Base-by-base conservation (phyloP, 2,329 filamentous ascomycete genomes). In the Colletotrichum sp. region DNA sequence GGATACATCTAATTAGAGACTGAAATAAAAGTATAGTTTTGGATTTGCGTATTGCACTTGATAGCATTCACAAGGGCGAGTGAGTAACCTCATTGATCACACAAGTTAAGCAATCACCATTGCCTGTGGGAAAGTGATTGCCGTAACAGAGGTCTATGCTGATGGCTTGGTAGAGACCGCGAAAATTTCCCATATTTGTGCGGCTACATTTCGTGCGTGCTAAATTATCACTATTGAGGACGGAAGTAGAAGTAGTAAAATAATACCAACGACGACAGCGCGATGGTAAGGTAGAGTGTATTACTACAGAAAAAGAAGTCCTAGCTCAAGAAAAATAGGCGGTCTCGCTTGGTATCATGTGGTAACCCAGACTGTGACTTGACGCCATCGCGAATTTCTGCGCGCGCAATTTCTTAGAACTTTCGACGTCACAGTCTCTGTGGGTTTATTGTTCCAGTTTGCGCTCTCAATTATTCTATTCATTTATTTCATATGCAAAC, bases 1-100 rank as follows among this genome's bases (percentile, higher is more conserved):
- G 26, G 87, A 91, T 71, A 87, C 86, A 79, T 80, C 80, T 64
- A 69, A 52, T 73, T 69, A 71, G 26, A 64, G 38, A 8, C 3
- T n/a, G 21, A 55, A 24, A 13, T 34, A 21, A 72, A 14, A 21
- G 12, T 43, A 10, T 26, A 16, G n/a, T 14, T 48, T 55, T 58
- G 32, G 28, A 34, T 28, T 34, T n/a, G 48, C 56, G 14, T 28
- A 9, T 24, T 9, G 18, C 43, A 14, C 61, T 12, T 32, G 10
- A 12, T 28, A 13, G 32, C 30, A 48, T 21, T 12, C 43, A 48
- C 43, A n/a, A 5, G n/a, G 43, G 18, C 2, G 18, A 48, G 56
- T 59, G 24, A 12, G 8, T 30, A n/a, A 13, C 9, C 43, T 48
- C 18, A 48, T n/a, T 21, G 5, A 28, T 28, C 18, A 48, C 43